Evolutionary conservation across 495 filamentous ascomycete genomes (phyloP).

Genomic region (Aspergillus sparsus): DNA sequence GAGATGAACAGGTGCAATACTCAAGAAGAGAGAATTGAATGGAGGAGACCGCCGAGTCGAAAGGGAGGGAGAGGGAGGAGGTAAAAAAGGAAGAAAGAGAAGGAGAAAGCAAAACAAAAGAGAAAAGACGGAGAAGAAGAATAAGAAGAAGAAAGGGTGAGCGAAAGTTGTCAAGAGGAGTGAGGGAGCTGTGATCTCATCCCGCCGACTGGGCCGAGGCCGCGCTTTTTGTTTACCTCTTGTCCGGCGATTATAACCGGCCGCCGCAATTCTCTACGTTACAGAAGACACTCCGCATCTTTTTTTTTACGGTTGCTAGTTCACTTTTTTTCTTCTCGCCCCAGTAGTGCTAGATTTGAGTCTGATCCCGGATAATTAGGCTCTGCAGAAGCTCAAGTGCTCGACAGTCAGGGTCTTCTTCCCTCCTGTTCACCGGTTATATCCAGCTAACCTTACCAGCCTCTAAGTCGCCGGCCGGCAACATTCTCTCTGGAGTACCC

Average conservation of each 20-base stretch:
- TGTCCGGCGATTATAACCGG: constrained; percentile 25
- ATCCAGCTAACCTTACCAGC: not conserved
- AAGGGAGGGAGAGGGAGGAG: constrained; percentile 5
- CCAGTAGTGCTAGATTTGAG: no score
- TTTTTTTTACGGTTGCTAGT: not conserved
- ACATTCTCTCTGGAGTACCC: constrained; percentile 7
- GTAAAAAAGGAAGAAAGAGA: constrained; percentile 22
- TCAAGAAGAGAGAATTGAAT: constrained; percentile 22
- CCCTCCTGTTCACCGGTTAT: not conserved
- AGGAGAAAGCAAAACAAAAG: constrained; percentile 20
- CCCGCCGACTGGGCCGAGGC: constrained; percentile 28
- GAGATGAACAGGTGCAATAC: constrained; percentile 32
- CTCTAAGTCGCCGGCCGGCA: not conserved
- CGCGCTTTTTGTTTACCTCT: constrained; percentile 12
- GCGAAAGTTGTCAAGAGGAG: not conserved
- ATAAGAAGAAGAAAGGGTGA: constrained; percentile 15
- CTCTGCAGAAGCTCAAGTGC: no score
- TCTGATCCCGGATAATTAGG: no score
- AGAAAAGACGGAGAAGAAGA: constrained; percentile 15
- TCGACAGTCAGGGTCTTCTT: no score
- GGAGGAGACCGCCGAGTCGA: constrained; percentile 21
- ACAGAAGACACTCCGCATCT: constrained; percentile 2
- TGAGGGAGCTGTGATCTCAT: constrained; percentile 1
- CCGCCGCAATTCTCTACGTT: not conserved
- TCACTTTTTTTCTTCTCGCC: not conserved